phyloP scores from a whole-genome alignment of 306 rosid species.

The Citrullus amarus region DNA sequence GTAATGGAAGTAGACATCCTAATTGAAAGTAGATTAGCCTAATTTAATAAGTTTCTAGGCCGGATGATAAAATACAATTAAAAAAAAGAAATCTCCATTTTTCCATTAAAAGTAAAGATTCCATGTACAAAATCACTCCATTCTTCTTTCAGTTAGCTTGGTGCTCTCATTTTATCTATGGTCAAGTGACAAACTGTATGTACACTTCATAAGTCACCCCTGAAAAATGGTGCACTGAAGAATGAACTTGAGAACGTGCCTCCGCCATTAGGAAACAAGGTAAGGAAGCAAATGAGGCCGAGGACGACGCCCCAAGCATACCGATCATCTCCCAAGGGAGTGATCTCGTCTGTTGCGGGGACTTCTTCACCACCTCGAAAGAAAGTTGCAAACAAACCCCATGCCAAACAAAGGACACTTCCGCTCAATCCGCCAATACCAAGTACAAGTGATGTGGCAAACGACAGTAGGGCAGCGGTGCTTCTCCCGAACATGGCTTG shows the following conservation, averaged over 20 bases:
- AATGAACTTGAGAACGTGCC: constrained; percentile 71
- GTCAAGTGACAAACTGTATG: not conserved
- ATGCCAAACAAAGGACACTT: constrained; percentile 79
- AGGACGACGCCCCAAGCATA: constrained; percentile 85
- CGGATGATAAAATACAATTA: not conserved
- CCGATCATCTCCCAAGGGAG: constrained; percentile 62
- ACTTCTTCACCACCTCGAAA: constrained; percentile 85
- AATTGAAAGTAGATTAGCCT: too few relatives aligned
- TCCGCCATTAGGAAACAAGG: constrained; percentile 82
- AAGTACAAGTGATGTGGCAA: constrained; percentile 60
- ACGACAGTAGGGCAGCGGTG: constrained; percentile 57
- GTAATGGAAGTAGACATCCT: not conserved
- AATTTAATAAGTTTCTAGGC: not conserved
- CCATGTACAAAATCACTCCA: not conserved
- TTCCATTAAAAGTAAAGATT: not conserved
- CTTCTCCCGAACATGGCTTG: constrained; percentile 90
- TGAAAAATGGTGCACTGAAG: constrained; percentile 58
- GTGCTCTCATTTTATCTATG: not conserved
- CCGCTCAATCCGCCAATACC: constrained; percentile 91
- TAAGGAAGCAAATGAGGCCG: constrained; percentile 64
- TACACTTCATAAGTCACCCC: constrained; percentile 39
- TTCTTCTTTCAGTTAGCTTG: not conserved
- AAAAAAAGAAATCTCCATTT: not conserved
- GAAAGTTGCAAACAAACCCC: constrained; percentile 92
- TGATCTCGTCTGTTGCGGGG: constrained; percentile 79